Percentiles rank a stretch among this genome's conserved stretches.
Conservation (phyloP, 306 rosid genomes). For the Carpinus fangiana region DNA sequence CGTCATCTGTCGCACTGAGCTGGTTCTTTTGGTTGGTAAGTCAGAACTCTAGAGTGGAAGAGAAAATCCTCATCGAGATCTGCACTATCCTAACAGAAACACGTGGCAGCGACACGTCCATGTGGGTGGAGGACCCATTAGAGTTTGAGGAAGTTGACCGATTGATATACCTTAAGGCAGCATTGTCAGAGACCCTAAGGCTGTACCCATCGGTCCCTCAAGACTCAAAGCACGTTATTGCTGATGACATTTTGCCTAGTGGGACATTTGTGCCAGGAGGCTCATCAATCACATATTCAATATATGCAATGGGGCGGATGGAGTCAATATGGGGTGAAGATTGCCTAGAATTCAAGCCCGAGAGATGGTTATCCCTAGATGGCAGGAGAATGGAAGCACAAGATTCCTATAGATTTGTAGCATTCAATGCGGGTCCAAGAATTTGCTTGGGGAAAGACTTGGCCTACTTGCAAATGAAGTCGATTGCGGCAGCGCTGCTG, state of each 20-base stretch:
- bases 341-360: slow-evolving; percentile 82
- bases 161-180: slow-evolving; percentile 69
- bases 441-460: slow-evolving; percentile 85
- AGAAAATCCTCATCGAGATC: slow-evolving; percentile 58
- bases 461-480: slow-evolving; percentile 92
- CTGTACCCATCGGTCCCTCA: slow-evolving; percentile 89
- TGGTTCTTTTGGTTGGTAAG: slow-evolving; percentile 87
- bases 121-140: slow-evolving; percentile 66
- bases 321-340: slow-evolving; percentile 87
- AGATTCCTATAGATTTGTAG: slow-evolving; percentile 63
- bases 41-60: slow-evolving; percentile 54
- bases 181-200: slow-evolving; percentile 74
- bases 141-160: slow-evolving; percentile 83
- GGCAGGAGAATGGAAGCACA: slow-evolving; percentile 51
- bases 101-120: slow-evolving; percentile 50
- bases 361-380: slow-evolving; percentile 65
- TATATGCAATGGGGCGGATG: slow-evolving; percentile 79
- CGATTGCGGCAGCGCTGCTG: slow-evolving; percentile 72
- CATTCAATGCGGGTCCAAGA: slow-evolving; percentile 88
- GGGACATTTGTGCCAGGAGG: slow-evolving; percentile 77
- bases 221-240: slow-evolving; percentile 70
- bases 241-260: slow-evolving; percentile 66
- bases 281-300: slow-evolving; percentile 63
- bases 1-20: slow-evolving; percentile 79
- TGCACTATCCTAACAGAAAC: slow-evolving; percentile 67